Evolutionary conservation across 139 green algal genomes (phyloP).

Genomic region (Yamagishiella unicocca): DNA sequence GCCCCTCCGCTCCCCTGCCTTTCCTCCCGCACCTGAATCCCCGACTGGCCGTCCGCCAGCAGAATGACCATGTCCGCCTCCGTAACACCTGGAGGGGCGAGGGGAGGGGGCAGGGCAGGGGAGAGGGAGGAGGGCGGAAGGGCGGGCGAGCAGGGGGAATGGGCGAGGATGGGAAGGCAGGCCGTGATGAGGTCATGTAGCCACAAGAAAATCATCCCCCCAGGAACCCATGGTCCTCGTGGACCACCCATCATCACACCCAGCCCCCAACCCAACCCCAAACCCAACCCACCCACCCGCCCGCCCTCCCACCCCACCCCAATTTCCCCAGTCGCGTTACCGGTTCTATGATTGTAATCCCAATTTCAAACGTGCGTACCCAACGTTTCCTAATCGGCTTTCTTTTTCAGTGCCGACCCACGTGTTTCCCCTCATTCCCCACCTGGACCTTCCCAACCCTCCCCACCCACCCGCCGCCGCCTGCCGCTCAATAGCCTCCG

Average conservation of each 20-base stretch:
- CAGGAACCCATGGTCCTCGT: no score
- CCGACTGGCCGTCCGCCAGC: slow-evolving; percentile 92
- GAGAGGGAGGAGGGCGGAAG: neutral
- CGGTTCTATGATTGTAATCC: no score
- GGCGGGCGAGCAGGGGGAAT: neutral
- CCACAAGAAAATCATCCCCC: no score
- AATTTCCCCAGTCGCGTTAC: no score
- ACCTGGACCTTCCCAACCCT: neutral
- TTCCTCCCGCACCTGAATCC: slow-evolving; percentile 81
- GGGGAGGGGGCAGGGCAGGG: neutral
- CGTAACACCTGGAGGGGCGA: slow-evolving; percentile 74
- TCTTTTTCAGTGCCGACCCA: no score
- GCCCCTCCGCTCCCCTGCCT: slow-evolving; percentile 31
- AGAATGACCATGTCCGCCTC: slow-evolving; percentile 92
- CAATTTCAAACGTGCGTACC: no score
- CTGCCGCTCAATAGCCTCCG: slow-evolving; percentile 90
- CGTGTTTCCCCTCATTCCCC: neutral
- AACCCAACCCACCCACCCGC: no score
- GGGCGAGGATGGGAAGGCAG: neutral
- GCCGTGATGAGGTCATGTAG: no score
- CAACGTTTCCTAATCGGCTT: no score
- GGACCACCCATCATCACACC: no score
- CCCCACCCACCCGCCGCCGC: slow-evolving; percentile 76
- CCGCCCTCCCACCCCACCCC: no score
- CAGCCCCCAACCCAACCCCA: no score